Conservation (phyloP, 345 rosid genomes). For the Streptanthus diversifolius region DNA sequence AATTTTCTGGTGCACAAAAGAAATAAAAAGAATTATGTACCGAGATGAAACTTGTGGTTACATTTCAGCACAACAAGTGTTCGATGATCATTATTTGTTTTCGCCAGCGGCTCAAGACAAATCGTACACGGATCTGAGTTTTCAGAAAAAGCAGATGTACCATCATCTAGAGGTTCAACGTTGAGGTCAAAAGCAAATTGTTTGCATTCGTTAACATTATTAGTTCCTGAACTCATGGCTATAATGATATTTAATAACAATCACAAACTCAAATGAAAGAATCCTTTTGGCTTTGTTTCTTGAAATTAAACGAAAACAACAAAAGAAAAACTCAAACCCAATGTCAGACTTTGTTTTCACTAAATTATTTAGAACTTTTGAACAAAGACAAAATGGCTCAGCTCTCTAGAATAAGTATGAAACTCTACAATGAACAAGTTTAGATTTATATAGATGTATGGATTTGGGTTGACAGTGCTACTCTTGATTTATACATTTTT, state of each 20-base stretch:
- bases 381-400: neutral
- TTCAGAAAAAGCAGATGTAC: neutral
- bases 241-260: neutral
- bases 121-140: neutral
- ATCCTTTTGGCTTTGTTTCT: neutral
- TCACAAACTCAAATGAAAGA: neutral
- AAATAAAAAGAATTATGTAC: neutral
- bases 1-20: neutral
- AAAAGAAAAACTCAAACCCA: neutral
- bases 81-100: neutral
- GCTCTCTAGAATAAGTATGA: no score
- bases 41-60: neutral
- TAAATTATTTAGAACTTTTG: neutral
- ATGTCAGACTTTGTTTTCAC: neutral
- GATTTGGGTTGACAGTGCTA: no score
- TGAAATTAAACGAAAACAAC: neutral
- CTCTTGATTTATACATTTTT: no score
- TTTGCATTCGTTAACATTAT: neutral
- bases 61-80: neutral
- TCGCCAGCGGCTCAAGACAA: neutral
- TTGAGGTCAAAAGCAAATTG: neutral
- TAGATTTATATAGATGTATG: no score
- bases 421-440: no score
- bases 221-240: neutral
- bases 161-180: neutral